Percentiles rank a stretch among this genome's conserved stretches.
Conservation (phyloP, 2,329 filamentous ascomycete species). For the Fusarium sp. region DNA sequence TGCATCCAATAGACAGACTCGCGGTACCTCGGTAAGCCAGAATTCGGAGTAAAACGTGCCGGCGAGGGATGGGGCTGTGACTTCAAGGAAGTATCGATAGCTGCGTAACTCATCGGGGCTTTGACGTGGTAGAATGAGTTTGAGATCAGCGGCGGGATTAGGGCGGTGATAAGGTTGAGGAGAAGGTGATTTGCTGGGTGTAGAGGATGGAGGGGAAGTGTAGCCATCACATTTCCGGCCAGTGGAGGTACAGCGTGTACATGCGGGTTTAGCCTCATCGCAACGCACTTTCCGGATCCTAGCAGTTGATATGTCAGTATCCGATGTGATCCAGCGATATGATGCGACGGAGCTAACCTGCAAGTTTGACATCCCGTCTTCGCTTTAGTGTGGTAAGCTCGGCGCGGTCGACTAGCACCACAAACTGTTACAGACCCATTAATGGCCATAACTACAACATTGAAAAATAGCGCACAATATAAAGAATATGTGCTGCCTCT, state of each 20-base stretch:
- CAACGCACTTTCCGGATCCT: background rate
- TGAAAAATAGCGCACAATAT: background rate
- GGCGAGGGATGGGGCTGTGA: conserved; percentile 1
- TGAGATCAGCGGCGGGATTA: background rate
- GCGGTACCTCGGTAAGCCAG: conserved; percentile 5
- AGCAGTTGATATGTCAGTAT: background rate
- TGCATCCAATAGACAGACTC: conserved; percentile 7
- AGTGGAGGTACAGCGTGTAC: conserved; percentile 11
- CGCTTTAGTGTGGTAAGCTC: background rate
- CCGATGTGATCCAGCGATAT: too few relatives aligned
- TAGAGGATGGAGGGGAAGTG: background rate
- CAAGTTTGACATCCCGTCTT: background rate
- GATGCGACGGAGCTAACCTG: background rate
- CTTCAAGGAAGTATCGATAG: conserved; percentile 9
- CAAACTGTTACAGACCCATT: fast-evolving
- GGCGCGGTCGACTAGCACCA: background rate
- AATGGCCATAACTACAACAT: background rate
- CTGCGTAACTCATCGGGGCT: conserved; percentile 2
- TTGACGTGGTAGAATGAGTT: background rate
- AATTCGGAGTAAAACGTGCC: conserved; percentile 19
- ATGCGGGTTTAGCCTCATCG: background rate
- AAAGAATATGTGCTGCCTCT: background rate
- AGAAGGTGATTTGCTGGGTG: too few relatives aligned
- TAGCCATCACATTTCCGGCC: conserved; percentile 23
- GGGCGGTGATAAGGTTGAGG: fast-evolving